Evolutionary conservation across 352 stramenopile genomes (phyloP).

Genomic region (Globisporangium cylindrosporum): DNA sequence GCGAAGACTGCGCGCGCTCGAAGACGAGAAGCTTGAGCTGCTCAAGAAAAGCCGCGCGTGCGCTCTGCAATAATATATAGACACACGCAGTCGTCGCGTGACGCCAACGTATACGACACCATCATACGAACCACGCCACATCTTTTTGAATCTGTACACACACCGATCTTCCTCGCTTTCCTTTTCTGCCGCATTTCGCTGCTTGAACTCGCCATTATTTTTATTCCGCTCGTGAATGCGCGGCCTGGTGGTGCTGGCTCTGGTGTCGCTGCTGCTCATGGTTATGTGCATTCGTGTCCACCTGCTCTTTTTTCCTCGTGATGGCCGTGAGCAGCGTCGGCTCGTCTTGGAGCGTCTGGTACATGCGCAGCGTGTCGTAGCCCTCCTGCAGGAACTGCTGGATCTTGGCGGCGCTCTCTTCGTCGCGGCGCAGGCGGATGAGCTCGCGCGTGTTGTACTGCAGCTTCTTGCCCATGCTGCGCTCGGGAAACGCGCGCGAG

Average conservation of each 20-base stretch:
- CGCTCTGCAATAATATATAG: conserved; percentile 34
- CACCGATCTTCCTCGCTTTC: not conserved
- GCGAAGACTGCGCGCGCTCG: conserved; percentile 37
- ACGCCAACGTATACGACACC: not conserved
- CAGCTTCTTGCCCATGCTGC: conserved; percentile 66
- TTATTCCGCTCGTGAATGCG: conserved; percentile 2
- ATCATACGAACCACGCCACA: not conserved
- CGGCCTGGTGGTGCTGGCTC: not conserved
- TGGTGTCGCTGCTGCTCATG: not conserved
- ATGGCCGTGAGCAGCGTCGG: conserved; percentile 46
- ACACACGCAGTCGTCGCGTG: not conserved
- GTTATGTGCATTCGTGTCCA: not conserved
- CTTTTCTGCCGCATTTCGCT: not conserved
- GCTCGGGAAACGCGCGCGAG: conserved; percentile 50
- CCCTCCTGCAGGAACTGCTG: conserved; percentile 47
- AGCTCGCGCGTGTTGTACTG: conserved; percentile 73
- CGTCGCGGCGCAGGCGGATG: conserved; percentile 52
- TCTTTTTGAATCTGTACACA: not conserved
- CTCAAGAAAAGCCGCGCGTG: conserved; percentile 57
- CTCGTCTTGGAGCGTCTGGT: conserved; percentile 48
- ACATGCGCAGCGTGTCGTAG: conserved; percentile 54
- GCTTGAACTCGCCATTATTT: no score
- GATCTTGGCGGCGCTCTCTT: conserved; percentile 39
- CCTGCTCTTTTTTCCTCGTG: conserved; percentile 43
- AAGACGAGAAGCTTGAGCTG: conserved; percentile 59